Percentiles rank a stretch among this genome's conserved stretches.
Conservation (phyloP, 225 moss, liverwort and hornwort species). For the Asterella californica region DNA sequence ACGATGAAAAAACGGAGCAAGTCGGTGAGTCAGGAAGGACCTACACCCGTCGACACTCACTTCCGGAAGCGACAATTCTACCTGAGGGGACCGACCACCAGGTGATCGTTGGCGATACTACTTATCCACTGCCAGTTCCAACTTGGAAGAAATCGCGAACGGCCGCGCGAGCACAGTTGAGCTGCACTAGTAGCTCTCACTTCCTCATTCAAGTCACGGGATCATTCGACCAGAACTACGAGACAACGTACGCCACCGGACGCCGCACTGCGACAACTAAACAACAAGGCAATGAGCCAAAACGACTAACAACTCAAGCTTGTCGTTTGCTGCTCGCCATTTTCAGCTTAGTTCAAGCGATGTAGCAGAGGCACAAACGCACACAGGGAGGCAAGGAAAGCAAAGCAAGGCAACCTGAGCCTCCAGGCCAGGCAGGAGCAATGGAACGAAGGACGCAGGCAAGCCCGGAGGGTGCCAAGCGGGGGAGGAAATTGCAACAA, state of each 20-base stretch:
- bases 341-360: slow-evolving; percentile 3
- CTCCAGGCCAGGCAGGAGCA: not conserved
- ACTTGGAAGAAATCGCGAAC: not conserved
- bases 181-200: not conserved
- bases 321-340: slow-evolving; percentile 23
- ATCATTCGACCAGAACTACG: slow-evolving; percentile 13
- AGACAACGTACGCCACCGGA: slow-evolving; percentile 18
- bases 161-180: not conserved
- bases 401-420: not conserved
- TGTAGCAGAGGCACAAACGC: not conserved
- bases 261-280: slow-evolving; percentile 14
- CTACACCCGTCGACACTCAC: not conserved
- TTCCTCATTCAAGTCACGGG: not conserved
- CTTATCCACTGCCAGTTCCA: not conserved
- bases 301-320: slow-evolving; percentile 10
- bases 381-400: not conserved
- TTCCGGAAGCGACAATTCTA: slow-evolving; percentile 12
- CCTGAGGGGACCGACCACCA: not conserved
- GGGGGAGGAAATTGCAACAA: not conserved
- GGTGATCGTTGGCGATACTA: not conserved
- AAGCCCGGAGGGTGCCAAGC: not conserved
- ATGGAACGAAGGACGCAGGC: not conserved
- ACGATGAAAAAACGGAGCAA: not conserved
- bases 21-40: not conserved
- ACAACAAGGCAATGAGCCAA: slow-evolving; percentile 16